A percentile compares a stretch with the other conserved stretches of the same genome.
phyloP scores from a whole-genome alignment of 2,329 filamentous ascomycete genomes.

The Colletotrichum acutatum region DNA sequence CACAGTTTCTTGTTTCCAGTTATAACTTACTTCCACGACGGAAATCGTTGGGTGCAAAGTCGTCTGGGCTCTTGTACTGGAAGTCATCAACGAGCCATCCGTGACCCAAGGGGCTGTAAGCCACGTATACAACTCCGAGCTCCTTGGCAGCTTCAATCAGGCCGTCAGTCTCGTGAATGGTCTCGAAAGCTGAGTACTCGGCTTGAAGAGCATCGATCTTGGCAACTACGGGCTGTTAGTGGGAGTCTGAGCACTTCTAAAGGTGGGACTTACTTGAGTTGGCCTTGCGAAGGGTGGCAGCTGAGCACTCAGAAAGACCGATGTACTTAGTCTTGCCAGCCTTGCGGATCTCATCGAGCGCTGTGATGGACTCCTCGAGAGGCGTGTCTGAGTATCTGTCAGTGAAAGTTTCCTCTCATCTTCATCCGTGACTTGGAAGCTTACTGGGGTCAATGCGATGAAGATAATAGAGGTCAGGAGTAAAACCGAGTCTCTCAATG shows the following conservation, averaged over 20 bases:
- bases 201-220: slow-evolving; percentile 59
- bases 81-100: slow-evolving; percentile 60
- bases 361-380: slow-evolving; percentile 57
- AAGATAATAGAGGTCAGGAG: slow-evolving; percentile 57
- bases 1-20: not conserved
- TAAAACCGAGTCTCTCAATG: slow-evolving; percentile 58
- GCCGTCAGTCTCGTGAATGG: slow-evolving; percentile 40
- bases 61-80: slow-evolving; percentile 53
- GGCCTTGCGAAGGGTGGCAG: slow-evolving; percentile 54
- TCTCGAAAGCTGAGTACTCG: slow-evolving; percentile 51
- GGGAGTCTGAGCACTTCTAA: not conserved
- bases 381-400: slow-evolving; percentile 47
- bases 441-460: slow-evolving; percentile 57
- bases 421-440: slow-evolving; percentile 19
- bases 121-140: slow-evolving; percentile 54
- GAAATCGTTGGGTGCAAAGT: slow-evolving; percentile 56
- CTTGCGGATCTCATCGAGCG: slow-evolving; percentile 57
- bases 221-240: slow-evolving; percentile 47
- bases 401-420: not conserved
- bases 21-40: slow-evolving; percentile 47
- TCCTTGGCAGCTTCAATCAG: slow-evolving; percentile 54
- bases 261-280: slow-evolving; percentile 49
- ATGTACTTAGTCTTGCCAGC: slow-evolving; percentile 61
- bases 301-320: slow-evolving; percentile 59
- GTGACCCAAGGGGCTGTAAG: slow-evolving; percentile 58